A percentile compares a stretch with the other conserved stretches of the same genome.
Evolutionary conservation across 371 early-diverging fungal species (phyloP).

Genomic region (Batrachochytrium dendrobatidis): DNA sequence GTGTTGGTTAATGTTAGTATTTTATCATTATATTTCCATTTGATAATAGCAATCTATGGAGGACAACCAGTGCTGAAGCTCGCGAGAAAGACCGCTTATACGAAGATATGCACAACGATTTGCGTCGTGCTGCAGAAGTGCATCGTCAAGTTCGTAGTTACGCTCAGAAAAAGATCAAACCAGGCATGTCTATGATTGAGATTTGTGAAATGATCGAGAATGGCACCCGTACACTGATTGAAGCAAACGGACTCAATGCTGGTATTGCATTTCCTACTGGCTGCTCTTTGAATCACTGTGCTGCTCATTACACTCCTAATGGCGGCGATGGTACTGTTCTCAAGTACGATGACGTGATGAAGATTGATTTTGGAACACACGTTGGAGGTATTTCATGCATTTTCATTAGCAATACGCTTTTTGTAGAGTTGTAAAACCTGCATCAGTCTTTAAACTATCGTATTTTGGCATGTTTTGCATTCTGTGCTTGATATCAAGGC

Average conservation of each 20-base stretch:
- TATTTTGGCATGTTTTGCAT: slow-evolving; percentile 1
- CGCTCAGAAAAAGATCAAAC: slow-evolving; percentile 78
- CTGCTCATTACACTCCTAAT: slow-evolving; percentile 99
- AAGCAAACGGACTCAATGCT: slow-evolving; percentile 82
- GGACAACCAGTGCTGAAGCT: slow-evolving; percentile 42
- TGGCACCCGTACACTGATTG: slow-evolving; percentile 83
- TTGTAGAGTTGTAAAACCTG: neutral
- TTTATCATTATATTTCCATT: neutral
- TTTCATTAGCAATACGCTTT: no score
- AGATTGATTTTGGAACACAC: slow-evolving; percentile 99
- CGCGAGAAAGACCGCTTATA: slow-evolving; percentile 30
- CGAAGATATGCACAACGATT: slow-evolving; percentile 54
- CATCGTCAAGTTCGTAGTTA: slow-evolving; percentile 79
- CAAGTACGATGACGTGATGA: slow-evolving; percentile 91
- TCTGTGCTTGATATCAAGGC: slow-evolving; percentile 34
- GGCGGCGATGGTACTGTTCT: slow-evolving; percentile 92
- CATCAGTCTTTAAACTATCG: neutral
- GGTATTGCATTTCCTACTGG: slow-evolving; percentile 99
- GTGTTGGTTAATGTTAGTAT: no score
- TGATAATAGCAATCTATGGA: slow-evolving; percentile 31
- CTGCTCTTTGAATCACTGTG: slow-evolving; percentile 91
- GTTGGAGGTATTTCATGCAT: slow-evolving; percentile 70
- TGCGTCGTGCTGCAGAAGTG: slow-evolving; percentile 87
- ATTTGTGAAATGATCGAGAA: slow-evolving; percentile 94
- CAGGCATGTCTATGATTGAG: slow-evolving; percentile 94